Conservation (phyloP, 768 basidiomycete species). For the Pulveroboletus sp. region DNA sequence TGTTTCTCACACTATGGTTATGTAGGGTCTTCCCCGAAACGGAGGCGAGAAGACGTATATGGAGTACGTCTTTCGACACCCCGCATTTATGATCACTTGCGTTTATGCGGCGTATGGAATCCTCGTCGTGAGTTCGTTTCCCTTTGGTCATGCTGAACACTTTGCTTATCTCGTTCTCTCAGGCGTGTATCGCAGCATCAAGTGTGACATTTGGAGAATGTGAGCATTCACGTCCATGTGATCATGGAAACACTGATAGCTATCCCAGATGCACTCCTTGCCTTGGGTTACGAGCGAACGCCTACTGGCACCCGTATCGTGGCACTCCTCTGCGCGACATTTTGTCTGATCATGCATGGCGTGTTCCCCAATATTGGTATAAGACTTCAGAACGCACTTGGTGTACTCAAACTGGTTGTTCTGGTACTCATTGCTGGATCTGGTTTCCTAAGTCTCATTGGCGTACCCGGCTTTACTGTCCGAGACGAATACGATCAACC, state of each 20-base stretch:
- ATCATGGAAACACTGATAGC: not conserved
- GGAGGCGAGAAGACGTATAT: slow-evolving; percentile 78
- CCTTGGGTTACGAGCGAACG: slow-evolving; percentile 43
- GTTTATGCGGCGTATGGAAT: slow-evolving; percentile 53
- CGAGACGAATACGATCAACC: slow-evolving; percentile 47
- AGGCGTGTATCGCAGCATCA: slow-evolving; percentile 58
- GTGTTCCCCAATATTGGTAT: slow-evolving; percentile 50
- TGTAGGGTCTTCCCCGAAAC: slow-evolving; percentile 59
- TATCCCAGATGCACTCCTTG: slow-evolving; percentile 53
- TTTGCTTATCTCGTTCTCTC: not conserved
- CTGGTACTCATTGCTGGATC: slow-evolving; percentile 47
- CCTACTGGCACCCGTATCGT: slow-evolving; percentile 46
- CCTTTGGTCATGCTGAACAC: not conserved
- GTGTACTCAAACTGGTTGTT: slow-evolving; percentile 55
- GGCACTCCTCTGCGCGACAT: slow-evolving; percentile 52
- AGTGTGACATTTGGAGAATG: slow-evolving; percentile 73
- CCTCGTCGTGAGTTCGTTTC: slow-evolving; percentile 43
- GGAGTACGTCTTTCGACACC: slow-evolving; percentile 62
- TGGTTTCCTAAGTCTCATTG: slow-evolving; percentile 49
- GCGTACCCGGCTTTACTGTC: slow-evolving; percentile 46
- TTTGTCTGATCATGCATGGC: slow-evolving; percentile 55
- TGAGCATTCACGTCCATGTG: slow-evolving; percentile 22
- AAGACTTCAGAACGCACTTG: slow-evolving; percentile 59
- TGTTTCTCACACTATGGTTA: not conserved
- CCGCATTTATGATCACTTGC: slow-evolving; percentile 58